Base-by-base conservation (phyloP, 306 rosid genomes). In the Dalbergia cochinchinensis region DNA sequence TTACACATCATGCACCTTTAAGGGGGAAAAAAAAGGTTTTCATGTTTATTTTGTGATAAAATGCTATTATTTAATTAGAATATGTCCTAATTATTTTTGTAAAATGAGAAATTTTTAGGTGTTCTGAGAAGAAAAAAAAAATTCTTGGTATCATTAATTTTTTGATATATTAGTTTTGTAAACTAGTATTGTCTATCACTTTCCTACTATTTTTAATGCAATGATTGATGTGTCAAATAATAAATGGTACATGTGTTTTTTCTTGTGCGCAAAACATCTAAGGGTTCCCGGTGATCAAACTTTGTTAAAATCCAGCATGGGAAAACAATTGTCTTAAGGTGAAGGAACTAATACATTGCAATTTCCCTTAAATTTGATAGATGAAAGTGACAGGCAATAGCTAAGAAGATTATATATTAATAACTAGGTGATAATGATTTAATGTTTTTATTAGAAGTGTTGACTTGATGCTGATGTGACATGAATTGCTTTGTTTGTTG, bases 401-500 rank as follows among this genome's bases (percentile, higher is more conserved):
- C 55, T 19, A 41, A 6, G 1, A 37, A n/a, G 20, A 39, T 11
- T 11, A 37, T 37, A 37, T 37, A 58, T 33, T 15, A 62, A 45
- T 15, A 62, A 45, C 51, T 47, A 50, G 9, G 2, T 13, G 26
- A 64, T 39, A 6, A 19, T 65, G 58, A 26, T 48, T 63, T 14
- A 55, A n/a, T n/a, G 41, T 42, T 53, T 26, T 5, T 12, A 20
- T 42, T 41, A 44, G 26, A 45, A 57, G 55, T 70, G 34, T 42
- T 55, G 51, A 44, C 19, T 60, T 42, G 51, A 80, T 18, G 48
- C 42, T 14, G 4, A 53, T 44, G 18, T 78, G 60, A 63, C 60
- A 35, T 70, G 60, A 79, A 37, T 64, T 53, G 9, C 8, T 79
- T 60, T 58, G 11, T 60, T 31, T 60, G 18, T 58, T 64, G 58